phyloP scores from a whole-genome alignment of 352 stramenopile species.

The Stramenopiles sp. region DNA sequence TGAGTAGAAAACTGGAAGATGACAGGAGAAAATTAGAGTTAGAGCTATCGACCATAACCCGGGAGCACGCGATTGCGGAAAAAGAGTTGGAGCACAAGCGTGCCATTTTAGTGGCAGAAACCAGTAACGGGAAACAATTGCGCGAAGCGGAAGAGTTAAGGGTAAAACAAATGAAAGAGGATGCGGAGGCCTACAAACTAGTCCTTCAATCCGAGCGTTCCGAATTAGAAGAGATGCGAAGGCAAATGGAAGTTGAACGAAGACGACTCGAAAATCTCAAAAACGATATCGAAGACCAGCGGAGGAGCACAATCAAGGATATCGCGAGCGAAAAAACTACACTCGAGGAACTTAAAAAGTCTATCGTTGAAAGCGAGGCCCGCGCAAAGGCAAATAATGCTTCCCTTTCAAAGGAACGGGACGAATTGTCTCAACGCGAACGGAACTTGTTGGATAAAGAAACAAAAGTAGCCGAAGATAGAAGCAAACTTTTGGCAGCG shows the following conservation, averaged over 20 bases:
- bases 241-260: not conserved
- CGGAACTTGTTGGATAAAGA: not conserved
- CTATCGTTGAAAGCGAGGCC: not conserved
- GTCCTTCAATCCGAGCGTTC: too few relatives aligned
- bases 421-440: not conserved
- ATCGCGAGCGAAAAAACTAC: not conserved
- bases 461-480: not conserved
- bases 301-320: too few relatives aligned
- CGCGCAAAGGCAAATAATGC: not conserved
- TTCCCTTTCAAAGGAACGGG: not conserved
- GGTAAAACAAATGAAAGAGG: not conserved
- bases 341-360: not conserved
- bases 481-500: not conserved
- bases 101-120: not conserved
- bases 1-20: not conserved
- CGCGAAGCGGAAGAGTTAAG: not conserved
- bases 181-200: too few relatives aligned
- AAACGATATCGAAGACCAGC: too few relatives aligned
- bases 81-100: not conserved
- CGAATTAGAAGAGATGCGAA: not conserved
- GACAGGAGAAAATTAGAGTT: not conserved
- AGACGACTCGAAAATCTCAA: not conserved
- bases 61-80: not conserved
- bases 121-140: not conserved
- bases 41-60: not conserved